Percentiles rank a stretch among this genome's conserved stretches.
Evolutionary conservation across 371 early-diverging fungal species (phyloP).

Genomic region (Syncephalastrum monosporum): DNA sequence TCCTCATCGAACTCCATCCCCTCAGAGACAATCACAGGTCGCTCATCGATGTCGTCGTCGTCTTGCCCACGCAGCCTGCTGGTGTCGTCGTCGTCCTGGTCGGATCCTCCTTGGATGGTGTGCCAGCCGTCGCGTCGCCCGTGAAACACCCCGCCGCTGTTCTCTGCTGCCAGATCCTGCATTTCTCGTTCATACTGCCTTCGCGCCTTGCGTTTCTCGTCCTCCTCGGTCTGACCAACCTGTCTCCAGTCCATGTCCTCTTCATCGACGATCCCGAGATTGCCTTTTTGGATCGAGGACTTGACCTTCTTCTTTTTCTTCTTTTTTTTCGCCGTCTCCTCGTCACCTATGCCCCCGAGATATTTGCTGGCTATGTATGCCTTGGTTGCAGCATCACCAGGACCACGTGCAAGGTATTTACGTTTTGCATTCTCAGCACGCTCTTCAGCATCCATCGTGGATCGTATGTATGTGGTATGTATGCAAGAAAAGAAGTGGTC

Average conservation of each 20-base stretch:
- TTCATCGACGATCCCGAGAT: conserved; percentile 60
- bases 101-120: conserved; percentile 45
- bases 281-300: conserved; percentile 37
- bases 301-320: conserved; percentile 33
- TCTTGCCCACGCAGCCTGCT: conserved; percentile 5
- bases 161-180: conserved; percentile 10
- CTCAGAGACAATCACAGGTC: conserved; percentile 45
- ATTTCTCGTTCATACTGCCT: conserved; percentile 19
- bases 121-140: conserved; percentile 46
- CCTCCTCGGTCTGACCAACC: conserved; percentile 24
- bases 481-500: no score
- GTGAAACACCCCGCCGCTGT: conserved; percentile 31
- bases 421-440: conserved; percentile 29
- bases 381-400: conserved; percentile 49
- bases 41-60: conserved; percentile 47
- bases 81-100: conserved; percentile 26
- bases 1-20: conserved; percentile 9
- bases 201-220: conserved; percentile 3
- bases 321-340: conserved; percentile 36
- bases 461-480: no score
- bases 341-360: conserved; percentile 17
- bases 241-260: conserved; percentile 50
- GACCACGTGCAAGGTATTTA: conserved; percentile 45
- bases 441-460: conserved; percentile 24
- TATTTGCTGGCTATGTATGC: conserved; percentile 49